Conservation (phyloP, 805 yeast genomes). For the Blastobotrys parvus region DNA sequence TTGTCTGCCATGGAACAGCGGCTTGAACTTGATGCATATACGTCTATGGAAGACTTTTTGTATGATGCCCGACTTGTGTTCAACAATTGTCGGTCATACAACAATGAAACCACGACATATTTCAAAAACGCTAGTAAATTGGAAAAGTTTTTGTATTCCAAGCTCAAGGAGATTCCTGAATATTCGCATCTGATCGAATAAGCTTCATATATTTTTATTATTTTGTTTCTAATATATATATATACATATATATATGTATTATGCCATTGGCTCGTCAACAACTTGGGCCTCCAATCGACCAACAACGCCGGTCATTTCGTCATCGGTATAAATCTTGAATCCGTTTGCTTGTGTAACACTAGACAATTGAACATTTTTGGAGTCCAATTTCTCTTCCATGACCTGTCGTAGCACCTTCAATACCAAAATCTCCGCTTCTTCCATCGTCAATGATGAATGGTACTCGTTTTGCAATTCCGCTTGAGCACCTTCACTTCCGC, state of each 20-base stretch:
- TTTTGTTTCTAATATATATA: too few species aligned
- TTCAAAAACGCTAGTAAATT: conserved; percentile 89
- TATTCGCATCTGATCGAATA: conserved; percentile 72
- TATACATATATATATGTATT: too few species aligned
- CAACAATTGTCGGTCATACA: conserved; percentile 86
- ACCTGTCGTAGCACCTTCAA: conserved; percentile 91
- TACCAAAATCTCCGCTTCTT: conserved; percentile 86
- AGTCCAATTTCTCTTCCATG: conserved; percentile 97
- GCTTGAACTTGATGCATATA: conserved; percentile 85
- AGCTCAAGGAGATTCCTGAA: conserved; percentile 86
- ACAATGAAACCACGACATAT: conserved; percentile 90
- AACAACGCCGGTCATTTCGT: conserved; percentile 74
- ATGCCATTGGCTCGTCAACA: conserved; percentile 7
- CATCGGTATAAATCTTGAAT: conserved; percentile 75
- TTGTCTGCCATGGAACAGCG: conserved; percentile 90
- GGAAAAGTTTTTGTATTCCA: conserved; percentile 77
- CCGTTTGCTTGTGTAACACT: conserved; percentile 83
- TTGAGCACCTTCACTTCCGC: conserved; percentile 99
- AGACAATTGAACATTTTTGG: conserved; percentile 91
- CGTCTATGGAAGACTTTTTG: conserved; percentile 81
- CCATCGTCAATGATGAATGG: conserved; percentile 75
- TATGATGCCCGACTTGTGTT: conserved; percentile 82
- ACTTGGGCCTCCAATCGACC: conserved; percentile 53
- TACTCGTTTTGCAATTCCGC: conserved; percentile 95
- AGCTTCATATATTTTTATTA: conserved; percentile 5